Conservation (phyloP, 169 alveolate species). For the Babesia gibsoni region DNA sequence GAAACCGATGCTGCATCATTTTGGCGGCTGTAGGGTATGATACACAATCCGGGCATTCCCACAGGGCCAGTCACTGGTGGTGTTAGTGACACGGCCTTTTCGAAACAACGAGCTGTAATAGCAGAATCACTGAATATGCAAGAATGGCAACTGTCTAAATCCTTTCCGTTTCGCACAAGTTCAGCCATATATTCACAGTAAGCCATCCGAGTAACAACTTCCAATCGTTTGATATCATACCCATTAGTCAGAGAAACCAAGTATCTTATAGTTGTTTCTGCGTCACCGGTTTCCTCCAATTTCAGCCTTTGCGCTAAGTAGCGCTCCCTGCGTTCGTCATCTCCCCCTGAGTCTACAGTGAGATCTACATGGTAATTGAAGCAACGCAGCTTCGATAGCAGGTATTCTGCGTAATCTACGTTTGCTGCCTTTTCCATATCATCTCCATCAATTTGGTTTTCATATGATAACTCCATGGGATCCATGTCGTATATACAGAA, state of each 20-base stretch:
- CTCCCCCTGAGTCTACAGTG: background rate
- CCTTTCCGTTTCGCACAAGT: background rate
- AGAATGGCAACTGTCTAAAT: background rate
- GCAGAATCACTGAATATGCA: background rate
- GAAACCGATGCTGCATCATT: background rate
- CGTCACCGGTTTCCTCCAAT: background rate
- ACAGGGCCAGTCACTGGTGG: background rate
- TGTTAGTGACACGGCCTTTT: conserved; percentile 6
- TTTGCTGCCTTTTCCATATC: background rate
- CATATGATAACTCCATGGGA: background rate
- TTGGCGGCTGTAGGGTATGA: conserved; percentile 11
- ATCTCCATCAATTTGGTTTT: background rate
- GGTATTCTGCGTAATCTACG: background rate
- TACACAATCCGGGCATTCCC: conserved; percentile 3
- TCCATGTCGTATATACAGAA: conserved; percentile 9
- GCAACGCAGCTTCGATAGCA: background rate
- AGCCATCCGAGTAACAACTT: conserved; percentile 4
- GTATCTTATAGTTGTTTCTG: background rate
- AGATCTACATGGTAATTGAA: conserved; percentile 13
- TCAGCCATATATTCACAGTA: conserved; percentile 10
- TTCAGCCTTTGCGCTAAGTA: background rate
- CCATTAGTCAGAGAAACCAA: conserved; percentile 1
- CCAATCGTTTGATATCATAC: background rate
- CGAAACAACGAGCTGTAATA: conserved; percentile 14
- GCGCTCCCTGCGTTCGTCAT: background rate